These are phyloP conservation scores for Rhododendron henanense DNA, from an alignment of 148 eudicot genomes.

Conservation along the genomic window DNA sequence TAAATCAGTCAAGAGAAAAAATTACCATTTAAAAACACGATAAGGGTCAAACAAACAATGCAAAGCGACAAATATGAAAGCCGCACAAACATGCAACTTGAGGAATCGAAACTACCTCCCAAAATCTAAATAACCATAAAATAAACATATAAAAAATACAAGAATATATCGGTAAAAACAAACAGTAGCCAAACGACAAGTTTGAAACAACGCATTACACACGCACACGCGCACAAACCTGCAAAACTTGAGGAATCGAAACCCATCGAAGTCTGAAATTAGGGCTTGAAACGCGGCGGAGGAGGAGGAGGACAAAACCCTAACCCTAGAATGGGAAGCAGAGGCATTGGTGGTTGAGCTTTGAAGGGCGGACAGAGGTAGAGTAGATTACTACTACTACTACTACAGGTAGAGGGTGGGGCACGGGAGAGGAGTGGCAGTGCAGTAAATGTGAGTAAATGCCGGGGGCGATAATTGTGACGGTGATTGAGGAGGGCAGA, in stretches of 20 bases:
- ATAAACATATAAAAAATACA: not conserved
- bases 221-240: conserved; percentile 14
- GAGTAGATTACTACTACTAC: not conserved
- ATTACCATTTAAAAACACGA: not conserved
- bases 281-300: conserved; percentile 27
- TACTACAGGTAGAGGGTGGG: not conserved
- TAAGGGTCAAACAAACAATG: not conserved
- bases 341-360: conserved; percentile 20
- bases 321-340: conserved; percentile 10
- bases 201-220: not conserved
- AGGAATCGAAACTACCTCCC: not conserved
- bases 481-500: not conserved
- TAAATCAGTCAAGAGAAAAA: not conserved
- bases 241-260: conserved; percentile 33
- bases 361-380: not conserved
- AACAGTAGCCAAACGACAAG: conserved; percentile 13
- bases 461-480: conserved; percentile 16
- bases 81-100: not conserved
- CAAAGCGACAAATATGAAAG: not conserved
- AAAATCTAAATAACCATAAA: not conserved
- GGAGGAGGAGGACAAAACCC: conserved; percentile 17
- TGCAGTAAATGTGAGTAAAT: conserved; percentile 28
- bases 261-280: not conserved
- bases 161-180: conserved; percentile 23
- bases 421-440: conserved; percentile 18